These are phyloP conservation scores for Scheffersomyces insectosa DNA, from an alignment of 1,139 yeast species.

Conservation along the genomic window DNA sequence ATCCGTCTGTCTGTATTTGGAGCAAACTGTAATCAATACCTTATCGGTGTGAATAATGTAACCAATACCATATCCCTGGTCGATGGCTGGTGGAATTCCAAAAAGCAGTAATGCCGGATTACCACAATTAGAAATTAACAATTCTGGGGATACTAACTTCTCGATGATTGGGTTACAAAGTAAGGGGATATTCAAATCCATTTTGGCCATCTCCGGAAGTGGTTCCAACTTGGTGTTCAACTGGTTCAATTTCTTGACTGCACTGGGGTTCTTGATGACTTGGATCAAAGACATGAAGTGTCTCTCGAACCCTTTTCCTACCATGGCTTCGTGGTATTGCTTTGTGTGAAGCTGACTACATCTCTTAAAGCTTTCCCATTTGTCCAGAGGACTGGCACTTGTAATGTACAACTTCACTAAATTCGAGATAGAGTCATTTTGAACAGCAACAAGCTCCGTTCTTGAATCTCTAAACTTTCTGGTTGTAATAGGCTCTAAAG, in stretches of 20 bases:
- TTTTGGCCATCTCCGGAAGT: conserved; percentile 12
- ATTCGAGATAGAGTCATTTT: conserved; percentile 51
- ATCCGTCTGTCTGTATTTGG: conserved; percentile 73
- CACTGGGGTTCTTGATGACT: conserved; percentile 30
- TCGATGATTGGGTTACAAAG: conserved; percentile 59
- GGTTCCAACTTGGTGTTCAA: conserved; percentile 36
- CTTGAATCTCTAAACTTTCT: conserved; percentile 66
- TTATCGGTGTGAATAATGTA: conserved; percentile 68
- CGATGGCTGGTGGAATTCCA: conserved; percentile 75
- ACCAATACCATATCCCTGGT: conserved; percentile 77
- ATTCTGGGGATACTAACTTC: conserved; percentile 42
- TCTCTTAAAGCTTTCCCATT: conserved; percentile 53
- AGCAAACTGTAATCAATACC: conserved; percentile 61
- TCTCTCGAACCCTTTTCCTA: conserved; percentile 70
- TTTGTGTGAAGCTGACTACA: conserved; percentile 55
- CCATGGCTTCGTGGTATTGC: conserved; percentile 52
- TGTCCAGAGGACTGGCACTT: conserved; percentile 43
- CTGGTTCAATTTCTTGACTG: conserved; percentile 41
- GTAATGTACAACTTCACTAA: conserved; percentile 64
- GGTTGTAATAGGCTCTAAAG: conserved; percentile 75
- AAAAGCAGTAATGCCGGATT: conserved; percentile 72
- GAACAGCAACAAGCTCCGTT: conserved; percentile 67
- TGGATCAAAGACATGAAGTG: conserved; percentile 67
- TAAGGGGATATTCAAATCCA: conserved; percentile 46
- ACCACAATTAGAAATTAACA: conserved; percentile 64